These are phyloP conservation scores for Candida silvicultrix DNA, from an alignment of 805 yeast species.

Conservation along the genomic window DNA sequence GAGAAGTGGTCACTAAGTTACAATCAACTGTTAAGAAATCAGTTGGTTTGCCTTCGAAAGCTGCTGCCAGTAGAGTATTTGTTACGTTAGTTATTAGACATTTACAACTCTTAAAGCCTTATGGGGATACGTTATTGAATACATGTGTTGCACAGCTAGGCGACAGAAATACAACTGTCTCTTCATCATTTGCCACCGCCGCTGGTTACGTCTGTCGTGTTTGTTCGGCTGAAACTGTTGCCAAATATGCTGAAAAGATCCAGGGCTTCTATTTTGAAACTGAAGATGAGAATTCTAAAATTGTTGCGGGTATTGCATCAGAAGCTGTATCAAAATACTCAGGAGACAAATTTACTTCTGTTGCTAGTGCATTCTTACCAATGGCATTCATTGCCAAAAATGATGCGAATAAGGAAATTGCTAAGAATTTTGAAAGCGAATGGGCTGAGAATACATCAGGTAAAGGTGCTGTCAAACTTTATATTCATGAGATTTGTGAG, in stretches of 20 bases:
- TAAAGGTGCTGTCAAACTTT: constrained; percentile 58
- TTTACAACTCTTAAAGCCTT: constrained; percentile 34
- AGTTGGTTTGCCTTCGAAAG: constrained; percentile 88
- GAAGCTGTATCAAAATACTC: constrained; percentile 65
- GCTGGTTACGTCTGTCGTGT: constrained; percentile 73
- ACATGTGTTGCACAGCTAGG: constrained; percentile 52
- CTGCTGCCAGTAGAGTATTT: constrained; percentile 71
- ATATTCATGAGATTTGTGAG: constrained; percentile 58
- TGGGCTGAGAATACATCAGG: constrained; percentile 85
- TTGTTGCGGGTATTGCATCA: constrained; percentile 53
- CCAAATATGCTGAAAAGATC: constrained; percentile 47
- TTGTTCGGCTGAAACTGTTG: constrained; percentile 44
- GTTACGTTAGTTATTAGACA: constrained; percentile 59
- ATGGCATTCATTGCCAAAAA: constrained; percentile 72
- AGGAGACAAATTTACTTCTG: constrained; percentile 55
- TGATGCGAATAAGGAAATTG: constrained; percentile 45
- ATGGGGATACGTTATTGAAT: constrained; percentile 58
- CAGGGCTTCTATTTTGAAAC: constrained; percentile 53
- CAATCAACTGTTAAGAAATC: constrained; percentile 55
- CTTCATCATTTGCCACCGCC: constrained; percentile 71
- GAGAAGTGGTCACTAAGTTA: constrained; percentile 38
- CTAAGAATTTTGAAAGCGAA: constrained; percentile 45
- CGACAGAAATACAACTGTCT: constrained; percentile 68
- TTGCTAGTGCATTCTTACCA: constrained; percentile 66
- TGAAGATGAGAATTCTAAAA: constrained; percentile 38